These are phyloP conservation scores for Talaromyces verruculosus DNA, from an alignment of 2,329 filamentous ascomycete genomes.

Conservation along the genomic window DNA sequence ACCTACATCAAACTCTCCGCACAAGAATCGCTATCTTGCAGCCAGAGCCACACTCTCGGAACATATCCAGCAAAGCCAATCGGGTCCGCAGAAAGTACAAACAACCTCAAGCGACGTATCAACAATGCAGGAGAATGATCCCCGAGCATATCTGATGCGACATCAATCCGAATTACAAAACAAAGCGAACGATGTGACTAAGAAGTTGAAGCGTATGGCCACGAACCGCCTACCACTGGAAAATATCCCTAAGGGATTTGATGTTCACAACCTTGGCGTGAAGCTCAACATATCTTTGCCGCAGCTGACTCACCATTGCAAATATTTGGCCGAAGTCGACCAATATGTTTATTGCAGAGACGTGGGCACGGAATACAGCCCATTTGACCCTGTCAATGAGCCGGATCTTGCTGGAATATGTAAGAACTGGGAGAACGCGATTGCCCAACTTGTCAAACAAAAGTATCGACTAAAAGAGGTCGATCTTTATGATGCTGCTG, in stretches of 20 bases:
- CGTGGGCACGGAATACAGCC: neutral
- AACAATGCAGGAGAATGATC: slow-evolving; percentile 29
- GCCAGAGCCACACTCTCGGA: slow-evolving; percentile 30
- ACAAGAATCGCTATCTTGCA: slow-evolving; percentile 35
- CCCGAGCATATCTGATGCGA: slow-evolving; percentile 35
- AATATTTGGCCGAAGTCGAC: slow-evolving; percentile 6
- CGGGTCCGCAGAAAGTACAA: neutral
- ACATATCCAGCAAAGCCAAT: slow-evolving; percentile 6
- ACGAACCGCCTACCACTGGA: slow-evolving; percentile 34
- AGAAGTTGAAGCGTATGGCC: slow-evolving; percentile 24
- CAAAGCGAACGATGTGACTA: neutral
- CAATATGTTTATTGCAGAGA: neutral
- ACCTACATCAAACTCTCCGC: slow-evolving; percentile 27
- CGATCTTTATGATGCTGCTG: slow-evolving; percentile 11
- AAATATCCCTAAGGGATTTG: slow-evolving; percentile 27
- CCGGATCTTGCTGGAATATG: slow-evolving; percentile 9
- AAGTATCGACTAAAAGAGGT: slow-evolving; percentile 25
- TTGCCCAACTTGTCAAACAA: slow-evolving; percentile 24
- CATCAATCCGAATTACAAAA: slow-evolving; percentile 20
- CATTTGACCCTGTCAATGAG: neutral
- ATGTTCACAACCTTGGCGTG: slow-evolving; percentile 29
- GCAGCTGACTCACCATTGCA: neutral
- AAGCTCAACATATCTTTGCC: neutral
- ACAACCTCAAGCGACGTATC: neutral
- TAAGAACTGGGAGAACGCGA: slow-evolving; percentile 25